These are phyloP conservation scores for Microsporum audouinii DNA, from an alignment of 2,329 filamentous ascomycete species.

Conservation along the genomic window DNA sequence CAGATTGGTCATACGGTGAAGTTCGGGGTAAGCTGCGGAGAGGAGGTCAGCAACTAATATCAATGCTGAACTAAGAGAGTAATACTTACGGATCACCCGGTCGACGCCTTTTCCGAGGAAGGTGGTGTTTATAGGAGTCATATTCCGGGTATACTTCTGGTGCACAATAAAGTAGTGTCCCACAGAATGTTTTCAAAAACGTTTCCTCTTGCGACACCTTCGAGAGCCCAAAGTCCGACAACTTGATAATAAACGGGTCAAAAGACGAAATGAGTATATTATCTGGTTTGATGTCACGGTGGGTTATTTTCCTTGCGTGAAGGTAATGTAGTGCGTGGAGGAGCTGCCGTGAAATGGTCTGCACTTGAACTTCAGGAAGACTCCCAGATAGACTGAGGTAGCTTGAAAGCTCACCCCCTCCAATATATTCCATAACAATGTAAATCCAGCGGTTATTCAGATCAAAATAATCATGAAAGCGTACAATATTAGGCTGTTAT, in stretches of 20 bases:
- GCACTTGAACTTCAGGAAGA: conserved; percentile 58
- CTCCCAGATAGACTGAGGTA: conserved; percentile 51
- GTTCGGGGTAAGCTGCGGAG: conserved; percentile 35
- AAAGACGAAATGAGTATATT: conserved; percentile 76
- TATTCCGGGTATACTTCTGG: conserved; percentile 90
- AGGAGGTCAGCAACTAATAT: conserved; percentile 11
- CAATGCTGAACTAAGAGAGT: not conserved
- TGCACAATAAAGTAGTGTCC: conserved; percentile 88
- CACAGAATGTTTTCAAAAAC: conserved; percentile 91
- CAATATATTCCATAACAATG: conserved; percentile 94
- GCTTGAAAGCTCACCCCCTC: conserved; percentile 68
- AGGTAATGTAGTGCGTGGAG: conserved; percentile 75
- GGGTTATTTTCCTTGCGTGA: conserved; percentile 78
- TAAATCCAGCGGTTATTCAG: conserved; percentile 66
- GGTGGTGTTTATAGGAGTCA: conserved; percentile 49
- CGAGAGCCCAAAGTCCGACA: conserved; percentile 92
- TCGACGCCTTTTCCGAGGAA: conserved; percentile 53
- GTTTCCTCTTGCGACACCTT: conserved; percentile 90
- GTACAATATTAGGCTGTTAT: conserved; percentile 68
- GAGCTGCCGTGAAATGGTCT: conserved; percentile 56
- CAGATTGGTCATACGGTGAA: conserved; percentile 72
- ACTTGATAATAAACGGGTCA: conserved; percentile 68
- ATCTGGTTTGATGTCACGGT: conserved; percentile 97
- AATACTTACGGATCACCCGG: conserved; percentile 35
- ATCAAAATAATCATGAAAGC: conserved; percentile 81